These are phyloP conservation scores for Arachis stenosperma DNA, from an alignment of 306 rosid species.

Conservation along the genomic window DNA sequence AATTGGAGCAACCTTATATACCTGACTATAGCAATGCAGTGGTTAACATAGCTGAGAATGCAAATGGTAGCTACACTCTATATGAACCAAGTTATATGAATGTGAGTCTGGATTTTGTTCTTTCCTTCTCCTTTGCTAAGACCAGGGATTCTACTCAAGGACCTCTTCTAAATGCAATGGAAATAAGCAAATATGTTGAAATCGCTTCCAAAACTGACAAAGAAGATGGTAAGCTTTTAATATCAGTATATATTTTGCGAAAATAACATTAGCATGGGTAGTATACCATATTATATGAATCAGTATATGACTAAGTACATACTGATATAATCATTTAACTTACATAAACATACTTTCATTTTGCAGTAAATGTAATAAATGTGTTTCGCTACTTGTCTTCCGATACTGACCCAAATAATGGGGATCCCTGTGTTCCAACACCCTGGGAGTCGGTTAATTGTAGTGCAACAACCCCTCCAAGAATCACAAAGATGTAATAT, in stretches of 20 bases:
- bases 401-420: constrained; percentile 51
- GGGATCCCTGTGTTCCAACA: constrained; percentile 93
- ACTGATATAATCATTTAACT: constrained; percentile 8
- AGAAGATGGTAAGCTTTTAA: constrained; percentile 71
- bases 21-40: constrained; percentile 79
- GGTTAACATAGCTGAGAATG: constrained; percentile 95
- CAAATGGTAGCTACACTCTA: constrained; percentile 86
- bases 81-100: constrained; percentile 98
- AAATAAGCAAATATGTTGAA: constrained; percentile 74
- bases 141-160: constrained; percentile 83
- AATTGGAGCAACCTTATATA: constrained; percentile 66
- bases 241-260: constrained; percentile 16
- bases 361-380: constrained; percentile 60
- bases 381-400: constrained; percentile 54
- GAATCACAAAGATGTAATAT: constrained; percentile 77
- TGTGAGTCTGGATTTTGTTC: constrained; percentile 80
- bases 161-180: constrained; percentile 87
- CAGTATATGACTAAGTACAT: background rate
- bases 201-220: constrained; percentile 60
- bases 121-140: constrained; percentile 74
- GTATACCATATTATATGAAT: constrained; percentile 23
- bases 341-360: constrained; percentile 43
- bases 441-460: constrained; percentile 91
- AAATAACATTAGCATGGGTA: constrained; percentile 13
- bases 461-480: constrained; percentile 57